Percentiles rank a stretch among this genome's conserved stretches.
phyloP scores from a whole-genome alignment of 345 rosid species.

The Balakata baccata region DNA sequence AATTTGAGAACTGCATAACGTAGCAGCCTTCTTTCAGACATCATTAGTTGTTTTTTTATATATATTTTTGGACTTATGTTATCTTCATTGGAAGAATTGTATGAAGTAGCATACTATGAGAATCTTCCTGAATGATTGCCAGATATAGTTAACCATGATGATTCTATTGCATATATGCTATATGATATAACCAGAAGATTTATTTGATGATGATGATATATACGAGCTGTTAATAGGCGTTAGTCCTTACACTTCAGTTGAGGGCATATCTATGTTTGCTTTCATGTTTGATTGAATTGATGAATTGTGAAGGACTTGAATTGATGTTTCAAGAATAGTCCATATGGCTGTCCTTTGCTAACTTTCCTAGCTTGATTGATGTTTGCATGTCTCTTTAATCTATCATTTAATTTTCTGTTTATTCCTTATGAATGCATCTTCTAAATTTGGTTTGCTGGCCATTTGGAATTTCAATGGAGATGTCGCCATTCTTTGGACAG shows the following conservation, averaged over 20 bases:
- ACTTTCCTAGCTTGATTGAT: background rate
- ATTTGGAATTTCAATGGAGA: constrained; percentile 51
- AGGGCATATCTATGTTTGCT: background rate
- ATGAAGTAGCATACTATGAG: background rate
- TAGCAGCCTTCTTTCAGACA: background rate
- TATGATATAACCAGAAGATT: background rate
- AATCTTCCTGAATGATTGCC: background rate
- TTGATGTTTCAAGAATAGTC: background rate
- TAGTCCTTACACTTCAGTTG: background rate
- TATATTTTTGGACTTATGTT: background rate
- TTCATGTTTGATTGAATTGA: background rate
- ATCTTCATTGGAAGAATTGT: background rate
- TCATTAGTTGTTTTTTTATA: background rate
- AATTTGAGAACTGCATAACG: background rate
- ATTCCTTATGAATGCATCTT: background rate
- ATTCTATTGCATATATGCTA: background rate
- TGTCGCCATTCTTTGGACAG: constrained; percentile 71
- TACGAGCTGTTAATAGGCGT: background rate
- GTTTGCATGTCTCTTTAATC: background rate
- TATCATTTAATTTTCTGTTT: background rate
- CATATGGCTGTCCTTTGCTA: background rate
- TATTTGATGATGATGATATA: background rate
- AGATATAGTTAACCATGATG: background rate
- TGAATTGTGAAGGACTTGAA: background rate
- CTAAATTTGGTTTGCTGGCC: constrained; percentile 44